Evolutionary conservation across 2,329 filamentous ascomycete genomes (phyloP), one percentile per base, ranked within the genome.

Genomic region (Lachnellula willkommii): DNA sequence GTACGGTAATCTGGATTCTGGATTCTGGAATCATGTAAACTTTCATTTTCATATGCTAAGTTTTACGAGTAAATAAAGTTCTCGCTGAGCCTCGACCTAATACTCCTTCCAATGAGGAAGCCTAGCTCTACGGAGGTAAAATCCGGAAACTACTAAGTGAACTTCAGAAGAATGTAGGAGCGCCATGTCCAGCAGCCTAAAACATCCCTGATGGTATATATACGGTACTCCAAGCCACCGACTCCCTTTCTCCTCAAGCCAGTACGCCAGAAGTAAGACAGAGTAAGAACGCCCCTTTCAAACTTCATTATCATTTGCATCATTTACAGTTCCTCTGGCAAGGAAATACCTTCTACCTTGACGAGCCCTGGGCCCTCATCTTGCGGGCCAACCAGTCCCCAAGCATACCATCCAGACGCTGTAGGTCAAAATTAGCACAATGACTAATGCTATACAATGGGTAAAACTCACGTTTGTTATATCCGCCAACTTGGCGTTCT

Each of bases 371-470:
- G 11, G 63, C 59, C 75, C 86, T 75, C 78, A 85, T 77, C 76
- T 90, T 79, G 69, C 86, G 76, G 70, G 88, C 79, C 66, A 95
- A 77, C 86, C 90, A 92, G 66, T 89, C 85, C 63, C 87, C 87
- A 46, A 96, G 80, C 82, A 96, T 85, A 20, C 88, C 84, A 73
- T 99, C 93, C 63, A 97, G 80, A 79, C 93, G 87, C 74, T 87
- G 62, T 37, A 56, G 37, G 20, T 53, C 24, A 50, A 60, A 47
- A 65, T 70, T 58, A 63, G 45, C 22, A 56, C 20, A 14, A 50
- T 39, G 32, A 26, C 28, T 12, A 12, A 32, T 11, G 28, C 9
- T 4, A 9, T 32, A 32, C 9, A 11, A 47, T 24, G 39, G 50
- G 46, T 7, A 50, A 24, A 53, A 75, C 83, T 77, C 71, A 87